Percentiles rank a stretch among this genome's conserved stretches.
These are phyloP conservation scores for Didymella pomorum DNA, from an alignment of 2,329 filamentous ascomycete species.

Conservation along the genomic window DNA sequence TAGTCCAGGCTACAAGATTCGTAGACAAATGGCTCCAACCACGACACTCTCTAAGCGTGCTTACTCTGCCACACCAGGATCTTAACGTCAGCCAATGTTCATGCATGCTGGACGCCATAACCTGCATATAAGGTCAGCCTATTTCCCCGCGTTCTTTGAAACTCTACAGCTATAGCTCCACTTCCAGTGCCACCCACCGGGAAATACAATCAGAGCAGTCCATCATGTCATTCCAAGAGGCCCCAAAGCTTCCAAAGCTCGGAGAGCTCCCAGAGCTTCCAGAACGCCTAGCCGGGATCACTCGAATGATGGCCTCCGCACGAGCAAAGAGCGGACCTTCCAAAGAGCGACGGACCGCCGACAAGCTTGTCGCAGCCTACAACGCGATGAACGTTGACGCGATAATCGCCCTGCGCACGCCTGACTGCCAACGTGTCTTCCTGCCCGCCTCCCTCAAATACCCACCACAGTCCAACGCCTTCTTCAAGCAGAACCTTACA, in stretches of 20 bases:
- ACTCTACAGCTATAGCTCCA: not conserved
- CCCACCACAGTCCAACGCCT: slow-evolving; percentile 33
- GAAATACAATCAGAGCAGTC: not conserved
- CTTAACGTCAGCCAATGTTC: not conserved
- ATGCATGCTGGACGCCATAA: not conserved
- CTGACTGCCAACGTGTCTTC: slow-evolving; percentile 38
- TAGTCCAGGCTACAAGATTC: too few species aligned
- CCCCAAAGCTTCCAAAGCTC: too few species aligned
- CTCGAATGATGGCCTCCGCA: too few species aligned
- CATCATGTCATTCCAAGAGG: slow-evolving; percentile 10
- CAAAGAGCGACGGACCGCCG: slow-evolving; percentile 39
- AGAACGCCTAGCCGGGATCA: too few species aligned
- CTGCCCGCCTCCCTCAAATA: slow-evolving; percentile 39
- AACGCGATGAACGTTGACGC: slow-evolving; percentile 40
- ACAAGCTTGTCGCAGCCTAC: slow-evolving; percentile 42
- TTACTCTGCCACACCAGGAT: not conserved
- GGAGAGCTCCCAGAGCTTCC: too few species aligned
- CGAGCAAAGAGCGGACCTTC: slow-evolving; percentile 12
- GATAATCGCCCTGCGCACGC: slow-evolving; percentile 40
- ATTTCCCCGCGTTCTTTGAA: not conserved
- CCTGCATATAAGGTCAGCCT: not conserved
- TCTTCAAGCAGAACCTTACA: slow-evolving; percentile 30
- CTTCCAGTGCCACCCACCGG: too few species aligned
- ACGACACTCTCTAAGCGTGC: not conserved
- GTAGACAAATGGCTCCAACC: not conserved